phyloP scores from a whole-genome alignment of 768 basidiomycete genomes.

The Trametes punicea region DNA sequence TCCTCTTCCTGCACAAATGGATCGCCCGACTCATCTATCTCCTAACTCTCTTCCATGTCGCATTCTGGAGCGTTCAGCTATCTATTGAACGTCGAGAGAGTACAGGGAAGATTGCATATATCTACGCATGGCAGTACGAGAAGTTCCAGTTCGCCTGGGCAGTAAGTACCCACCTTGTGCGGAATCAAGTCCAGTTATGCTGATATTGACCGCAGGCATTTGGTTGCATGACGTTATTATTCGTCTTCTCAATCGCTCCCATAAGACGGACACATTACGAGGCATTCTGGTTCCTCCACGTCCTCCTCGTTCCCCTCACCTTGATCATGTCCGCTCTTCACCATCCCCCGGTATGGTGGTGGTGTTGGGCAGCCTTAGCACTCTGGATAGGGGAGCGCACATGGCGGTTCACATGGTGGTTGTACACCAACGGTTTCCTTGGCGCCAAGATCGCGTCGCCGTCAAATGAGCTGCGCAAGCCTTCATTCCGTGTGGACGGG shows the following conservation, averaged over 20 bases:
- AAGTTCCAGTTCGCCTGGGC: conserved; percentile 64
- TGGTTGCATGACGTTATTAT: conserved; percentile 48
- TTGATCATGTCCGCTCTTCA: conserved; percentile 62
- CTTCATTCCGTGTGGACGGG: background rate
- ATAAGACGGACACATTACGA: conserved; percentile 56
- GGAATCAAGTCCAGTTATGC: background rate
- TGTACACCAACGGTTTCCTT: conserved; percentile 57
- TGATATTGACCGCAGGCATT: conserved; percentile 45
- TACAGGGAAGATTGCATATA: conserved; percentile 42
- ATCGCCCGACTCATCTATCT: conserved; percentile 68
- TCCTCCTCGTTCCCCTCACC: conserved; percentile 60
- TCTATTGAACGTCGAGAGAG: conserved; percentile 43
- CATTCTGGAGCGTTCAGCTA: conserved; percentile 69
- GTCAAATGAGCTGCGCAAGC: conserved; percentile 1
- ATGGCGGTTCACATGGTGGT: conserved; percentile 52
- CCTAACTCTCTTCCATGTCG: conserved; percentile 56
- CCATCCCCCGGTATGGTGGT: conserved; percentile 62
- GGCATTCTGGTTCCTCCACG: conserved; percentile 62
- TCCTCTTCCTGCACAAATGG: conserved; percentile 70
- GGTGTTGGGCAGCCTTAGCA: conserved; percentile 61
- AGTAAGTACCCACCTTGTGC: conserved; percentile 32
- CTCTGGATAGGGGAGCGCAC: conserved; percentile 64
- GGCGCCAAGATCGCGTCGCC: conserved; percentile 22
- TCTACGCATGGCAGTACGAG: conserved; percentile 54
- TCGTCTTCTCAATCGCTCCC: conserved; percentile 46